A percentile compares a stretch with the other conserved stretches of the same genome.
Evolutionary conservation across 148 eudicot species (phyloP).

Genomic region (Diospyros lotus): DNA sequence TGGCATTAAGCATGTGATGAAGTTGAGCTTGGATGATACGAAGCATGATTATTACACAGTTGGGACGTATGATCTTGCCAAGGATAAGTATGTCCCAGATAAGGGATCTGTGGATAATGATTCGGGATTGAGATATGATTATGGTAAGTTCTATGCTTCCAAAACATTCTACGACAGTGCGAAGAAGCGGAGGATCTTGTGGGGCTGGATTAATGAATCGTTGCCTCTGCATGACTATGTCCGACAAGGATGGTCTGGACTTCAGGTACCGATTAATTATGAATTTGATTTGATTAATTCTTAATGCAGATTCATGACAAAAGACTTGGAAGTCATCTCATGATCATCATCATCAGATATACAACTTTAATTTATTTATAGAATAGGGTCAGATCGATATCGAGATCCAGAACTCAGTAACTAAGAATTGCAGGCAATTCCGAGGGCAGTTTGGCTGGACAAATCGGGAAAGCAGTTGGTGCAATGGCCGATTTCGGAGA

Average conservation of each 20-base stretch:
- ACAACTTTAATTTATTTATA: too few relatives aligned
- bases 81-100: conserved; percentile 40
- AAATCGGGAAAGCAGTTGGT: conserved; percentile 48
- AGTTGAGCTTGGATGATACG: conserved; percentile 42
- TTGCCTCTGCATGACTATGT: conserved; percentile 13
- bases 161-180: conserved; percentile 55
- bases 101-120: conserved; percentile 25
- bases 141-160: conserved; percentile 75
- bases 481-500: conserved; percentile 68
- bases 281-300: background rate
- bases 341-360: background rate
- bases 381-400: too few relatives aligned
- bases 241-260: conserved; percentile 66
- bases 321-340: background rate
- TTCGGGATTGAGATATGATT: conserved; percentile 50
- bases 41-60: conserved; percentile 49
- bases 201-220: conserved; percentile 63
- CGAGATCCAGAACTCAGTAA: background rate
- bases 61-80: conserved; percentile 40
- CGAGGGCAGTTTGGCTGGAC: conserved; percentile 50
- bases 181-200: conserved; percentile 50
- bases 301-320: background rate
- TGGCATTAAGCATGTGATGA: conserved; percentile 47
- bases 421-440: conserved; percentile 34
- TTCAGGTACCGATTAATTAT: conserved; percentile 42